Percentiles rank a stretch among this genome's conserved stretches.
Evolutionary conservation across 2,329 filamentous ascomycete species (phyloP).

Genomic region (Colletotrichum cuscutae): DNA sequence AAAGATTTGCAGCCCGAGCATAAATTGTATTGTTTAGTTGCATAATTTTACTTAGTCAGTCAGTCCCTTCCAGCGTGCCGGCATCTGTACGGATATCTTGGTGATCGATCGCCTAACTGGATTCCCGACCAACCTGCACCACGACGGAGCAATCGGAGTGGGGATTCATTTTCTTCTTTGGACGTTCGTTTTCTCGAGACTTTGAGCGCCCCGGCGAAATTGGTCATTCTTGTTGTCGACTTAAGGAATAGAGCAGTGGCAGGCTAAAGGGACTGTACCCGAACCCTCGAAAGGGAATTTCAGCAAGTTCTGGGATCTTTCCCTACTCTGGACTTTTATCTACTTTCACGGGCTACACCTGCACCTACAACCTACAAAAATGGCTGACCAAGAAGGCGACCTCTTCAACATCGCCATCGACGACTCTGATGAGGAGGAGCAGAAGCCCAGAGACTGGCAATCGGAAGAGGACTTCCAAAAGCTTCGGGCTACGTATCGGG

Average conservation of each 20-base stretch:
- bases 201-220: neutral
- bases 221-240: neutral
- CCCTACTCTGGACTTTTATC: too few species aligned
- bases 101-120: neutral
- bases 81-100: neutral
- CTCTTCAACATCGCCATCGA: conserved; percentile 45
- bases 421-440: conserved; percentile 45
- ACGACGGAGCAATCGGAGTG: neutral
- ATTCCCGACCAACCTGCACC: neutral
- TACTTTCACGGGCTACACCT: too few species aligned
- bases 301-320: too few species aligned
- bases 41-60: neutral
- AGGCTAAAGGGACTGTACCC: neutral
- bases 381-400: conserved; percentile 43
- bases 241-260: neutral
- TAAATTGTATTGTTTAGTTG: neutral
- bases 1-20: neutral
- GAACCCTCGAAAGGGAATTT: neutral
- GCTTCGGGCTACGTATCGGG: conserved; percentile 55
- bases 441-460: conserved; percentile 51
- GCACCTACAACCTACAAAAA: neutral
- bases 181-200: neutral
- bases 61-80: neutral
- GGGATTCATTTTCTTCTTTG: neutral
- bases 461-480: conserved; percentile 61